These are phyloP conservation scores for Phytopythium chamaehyphon DNA, from an alignment of 352 stramenopile genomes.

Conservation along the genomic window DNA sequence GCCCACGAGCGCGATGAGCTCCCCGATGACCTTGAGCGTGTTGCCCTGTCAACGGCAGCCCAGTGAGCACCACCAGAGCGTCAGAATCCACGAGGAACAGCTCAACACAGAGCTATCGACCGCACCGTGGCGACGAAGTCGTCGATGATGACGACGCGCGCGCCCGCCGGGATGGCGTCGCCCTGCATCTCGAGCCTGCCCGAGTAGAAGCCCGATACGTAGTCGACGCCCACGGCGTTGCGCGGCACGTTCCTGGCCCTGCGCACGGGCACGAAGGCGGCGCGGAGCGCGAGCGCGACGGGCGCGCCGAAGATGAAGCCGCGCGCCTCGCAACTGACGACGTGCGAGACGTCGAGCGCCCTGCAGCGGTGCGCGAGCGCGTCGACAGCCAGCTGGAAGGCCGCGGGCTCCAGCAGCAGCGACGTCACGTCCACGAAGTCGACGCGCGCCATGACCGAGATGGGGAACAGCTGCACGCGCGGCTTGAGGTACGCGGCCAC, in stretches of 20 bases:
- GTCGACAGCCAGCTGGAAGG: slow-evolving; percentile 74
- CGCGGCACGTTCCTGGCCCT: slow-evolving; percentile 55
- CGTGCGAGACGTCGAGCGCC: slow-evolving; percentile 57
- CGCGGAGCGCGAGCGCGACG: slow-evolving; percentile 58
- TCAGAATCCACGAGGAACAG: neutral
- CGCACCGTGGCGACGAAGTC: slow-evolving; percentile 73
- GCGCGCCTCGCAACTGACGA: slow-evolving; percentile 77
- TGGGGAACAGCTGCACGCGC: slow-evolving; percentile 62
- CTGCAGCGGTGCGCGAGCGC: slow-evolving; percentile 60
- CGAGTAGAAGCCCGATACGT: slow-evolving; percentile 68
- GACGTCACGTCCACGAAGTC: slow-evolving; percentile 74
- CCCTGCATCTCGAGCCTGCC: slow-evolving; percentile 80
- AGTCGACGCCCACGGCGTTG: slow-evolving; percentile 77
- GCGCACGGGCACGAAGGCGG: slow-evolving; percentile 70
- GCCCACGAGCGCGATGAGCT: slow-evolving; percentile 68
- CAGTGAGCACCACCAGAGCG: neutral
- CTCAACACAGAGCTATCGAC: slow-evolving; percentile 1
- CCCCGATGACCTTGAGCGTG: slow-evolving; percentile 74
- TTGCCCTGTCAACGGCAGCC: slow-evolving; percentile 42
- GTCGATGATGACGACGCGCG: slow-evolving; percentile 74
- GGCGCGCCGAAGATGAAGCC: slow-evolving; percentile 82
- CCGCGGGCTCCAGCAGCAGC: slow-evolving; percentile 59
- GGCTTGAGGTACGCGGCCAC: slow-evolving; percentile 57
- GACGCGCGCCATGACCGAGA: slow-evolving; percentile 51
- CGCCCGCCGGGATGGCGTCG: slow-evolving; percentile 65